Evolutionary conservation across 177 flowering plant species (phyloP).

Genomic region (Tripterygium wilfordii): DNA sequence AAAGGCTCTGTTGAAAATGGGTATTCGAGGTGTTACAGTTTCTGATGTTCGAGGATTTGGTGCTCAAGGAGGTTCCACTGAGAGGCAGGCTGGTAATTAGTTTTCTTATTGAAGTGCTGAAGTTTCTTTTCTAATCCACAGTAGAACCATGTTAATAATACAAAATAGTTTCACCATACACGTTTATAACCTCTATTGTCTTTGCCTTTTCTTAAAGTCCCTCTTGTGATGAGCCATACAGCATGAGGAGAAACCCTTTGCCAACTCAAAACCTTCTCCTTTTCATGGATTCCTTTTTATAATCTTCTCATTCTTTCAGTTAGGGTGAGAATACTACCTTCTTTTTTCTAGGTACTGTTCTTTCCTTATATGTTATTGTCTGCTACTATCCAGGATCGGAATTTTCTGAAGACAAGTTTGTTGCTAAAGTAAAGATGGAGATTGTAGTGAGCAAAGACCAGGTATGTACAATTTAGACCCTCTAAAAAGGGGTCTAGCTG

Average conservation of each 20-base stretch:
- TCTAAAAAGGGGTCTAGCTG: background rate
- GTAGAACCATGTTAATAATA: background rate
- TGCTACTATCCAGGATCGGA: conserved; percentile 64
- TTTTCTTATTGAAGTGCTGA: background rate
- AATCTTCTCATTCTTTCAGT: too few relatives aligned
- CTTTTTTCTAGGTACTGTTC: background rate
- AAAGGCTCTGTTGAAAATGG: conserved; percentile 84
- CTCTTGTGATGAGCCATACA: too few relatives aligned
- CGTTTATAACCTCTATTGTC: too few relatives aligned
- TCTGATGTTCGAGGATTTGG: conserved; percentile 97
- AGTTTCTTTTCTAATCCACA: background rate
- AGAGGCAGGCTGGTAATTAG: conserved; percentile 82
- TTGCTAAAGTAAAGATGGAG: conserved; percentile 85
- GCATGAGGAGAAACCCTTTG: too few relatives aligned
- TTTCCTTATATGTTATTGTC: background rate
- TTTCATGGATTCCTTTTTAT: too few relatives aligned
- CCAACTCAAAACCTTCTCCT: too few relatives aligned
- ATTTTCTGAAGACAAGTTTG: conserved; percentile 87
- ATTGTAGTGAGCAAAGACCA: conserved; percentile 82
- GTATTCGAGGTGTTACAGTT: conserved; percentile 90
- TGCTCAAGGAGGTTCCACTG: conserved; percentile 87
- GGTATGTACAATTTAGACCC: conserved; percentile 28
- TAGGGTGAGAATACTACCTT: too few relatives aligned
- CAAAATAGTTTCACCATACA: too few relatives aligned
- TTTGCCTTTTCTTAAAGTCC: too few relatives aligned